Conservation (phyloP, 257 asterid species). For the Solanum stenotomum region DNA sequence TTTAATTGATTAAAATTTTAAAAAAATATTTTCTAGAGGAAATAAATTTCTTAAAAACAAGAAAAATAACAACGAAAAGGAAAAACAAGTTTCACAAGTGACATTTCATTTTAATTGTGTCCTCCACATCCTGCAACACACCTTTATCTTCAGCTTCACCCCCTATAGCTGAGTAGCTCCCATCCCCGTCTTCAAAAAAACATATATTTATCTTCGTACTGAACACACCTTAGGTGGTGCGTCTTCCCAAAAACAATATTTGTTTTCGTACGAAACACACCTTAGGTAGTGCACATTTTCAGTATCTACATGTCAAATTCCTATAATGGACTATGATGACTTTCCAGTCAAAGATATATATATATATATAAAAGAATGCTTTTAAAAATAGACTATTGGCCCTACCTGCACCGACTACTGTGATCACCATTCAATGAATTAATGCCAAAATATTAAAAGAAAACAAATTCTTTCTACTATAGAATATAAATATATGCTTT, state of each 20-base stretch:
- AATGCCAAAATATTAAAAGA: background rate
- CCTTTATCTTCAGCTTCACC: no score
- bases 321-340: background rate
- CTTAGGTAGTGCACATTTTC: background rate
- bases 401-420: background rate
- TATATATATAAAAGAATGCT: background rate
- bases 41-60: no score
- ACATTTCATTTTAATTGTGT: no score
- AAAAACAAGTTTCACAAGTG: no score
- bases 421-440: background rate
- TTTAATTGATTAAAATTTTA: no score
- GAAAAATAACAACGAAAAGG: no score
- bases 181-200: background rate
- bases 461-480: background rate
- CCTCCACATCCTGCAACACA: no score
- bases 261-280: background rate
- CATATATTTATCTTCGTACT: background rate
- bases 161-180: no score
- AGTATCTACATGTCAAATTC: background rate
- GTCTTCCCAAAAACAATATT: no score
- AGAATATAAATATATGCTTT: background rate
- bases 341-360: background rate
- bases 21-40: no score
- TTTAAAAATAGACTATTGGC: background rate
- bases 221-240: background rate